Base-by-base conservation (phyloP, 768 basidiomycete species). In the Tulasnella sp. region DNA sequence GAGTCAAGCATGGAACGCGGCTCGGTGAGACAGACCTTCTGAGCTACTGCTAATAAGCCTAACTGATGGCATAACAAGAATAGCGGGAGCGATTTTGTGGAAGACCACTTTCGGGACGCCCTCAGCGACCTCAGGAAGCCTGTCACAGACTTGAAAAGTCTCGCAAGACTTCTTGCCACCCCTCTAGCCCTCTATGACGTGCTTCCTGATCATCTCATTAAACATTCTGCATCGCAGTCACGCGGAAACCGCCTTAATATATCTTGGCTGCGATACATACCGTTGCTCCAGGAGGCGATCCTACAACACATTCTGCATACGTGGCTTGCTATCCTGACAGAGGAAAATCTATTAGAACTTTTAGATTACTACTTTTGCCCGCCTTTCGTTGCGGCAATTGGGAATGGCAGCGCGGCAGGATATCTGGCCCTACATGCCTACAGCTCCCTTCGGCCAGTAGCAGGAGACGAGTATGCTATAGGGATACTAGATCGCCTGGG, bases 301-400 rank as follows among this genome's bases (percentile, higher is more conserved):
- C 66, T 94, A 26, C 78, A 79, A 63, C 75, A 81, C 62, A 73
- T 89, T 51, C 68, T 82, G 3, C 87, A 88, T 0, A 78, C 79
- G 32, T 95, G 90, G 88, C 78, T 80, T 41, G 65, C 72, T 1
- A 60, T 68, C 3, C 73, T 93, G 42, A 68, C 71, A n/a, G 77
- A 83, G 60, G 70, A 80, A 34, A 68, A 76, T 23, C 71, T 74
- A 10, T 70, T 70, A 11, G 53, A 68, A 2, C 69, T 90, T 17
- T 64, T 82, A 1, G 77, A 82, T 42, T 82, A 84, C 61, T 90
- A 83, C 69, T 91, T 93, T 67, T 82, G 80, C 66, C 89, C 89
- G 42, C 61, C 45, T 3, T 38, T 19, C 4, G 79, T 82, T 65
- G n/a, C n/a, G n/a, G n/a, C n/a, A n/a, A 66, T 72, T 21, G 79